Base-by-base conservation (phyloP, 2,329 filamentous ascomycete genomes). In the Fusarium burgessii region DNA sequence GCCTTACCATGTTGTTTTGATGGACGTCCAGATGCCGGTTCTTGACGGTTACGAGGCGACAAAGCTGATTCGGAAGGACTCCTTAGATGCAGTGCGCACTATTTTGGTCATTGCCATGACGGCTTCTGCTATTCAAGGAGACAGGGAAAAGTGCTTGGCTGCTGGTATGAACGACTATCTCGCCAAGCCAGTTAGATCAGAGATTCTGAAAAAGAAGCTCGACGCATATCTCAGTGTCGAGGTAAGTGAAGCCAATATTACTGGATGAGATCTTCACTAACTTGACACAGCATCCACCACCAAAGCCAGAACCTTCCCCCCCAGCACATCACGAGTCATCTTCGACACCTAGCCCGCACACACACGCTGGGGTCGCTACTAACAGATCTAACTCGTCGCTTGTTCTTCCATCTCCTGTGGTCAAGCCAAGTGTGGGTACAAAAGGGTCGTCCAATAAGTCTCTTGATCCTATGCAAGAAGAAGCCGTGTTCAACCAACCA, bases 91-190 rank as follows among this genome's bases (percentile, higher is more conserved):
- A 11, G 93, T 98, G 14, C 88, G 93, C 56, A 91, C 93, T 71
- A 89, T 97, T 3, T 85, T 98, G n/a, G 93, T 98, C 51, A 98
- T 98, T 74, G 95, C 95, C 58, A 98, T 98, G 95, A 98, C 95
- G 2, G 95, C 95, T 2, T 95, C 92, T 29, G 95, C 95, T 6
- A 98, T 98, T 67, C 93, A 96, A 78, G 95, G 95, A 20, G 95
- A 98, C 78, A 88, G 95, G 50, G 95, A 98, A 79, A 98, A 97
- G 82, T 98, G 95, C 74, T 84, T 98, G n/a, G 93, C 94, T 52
- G 93, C 94, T 2, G 95, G 95, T 46, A 98, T 98, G 95, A 97
- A 98, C 80, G 96, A 98, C 77, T 98, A 98, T 76, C 88, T 98
- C 2, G 94, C 95, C 18, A 98, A 98, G 79, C 95, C 95, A 2